These are phyloP conservation scores for Kluyveromyces siamensis DNA, from an alignment of 805 yeast genomes.

Conservation along the genomic window DNA sequence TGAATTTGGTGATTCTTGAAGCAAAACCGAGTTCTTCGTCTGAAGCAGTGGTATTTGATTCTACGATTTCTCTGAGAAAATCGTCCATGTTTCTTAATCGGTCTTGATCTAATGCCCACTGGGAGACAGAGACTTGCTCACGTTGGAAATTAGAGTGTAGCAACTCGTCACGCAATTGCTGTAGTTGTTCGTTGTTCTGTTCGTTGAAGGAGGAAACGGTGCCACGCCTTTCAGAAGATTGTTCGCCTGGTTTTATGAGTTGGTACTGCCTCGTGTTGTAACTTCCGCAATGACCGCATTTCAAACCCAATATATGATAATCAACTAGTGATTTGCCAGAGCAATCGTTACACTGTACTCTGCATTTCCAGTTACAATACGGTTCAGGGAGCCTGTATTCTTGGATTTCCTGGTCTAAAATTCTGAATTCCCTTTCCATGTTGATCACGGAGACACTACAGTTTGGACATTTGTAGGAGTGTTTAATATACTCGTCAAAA, in stretches of 20 bases:
- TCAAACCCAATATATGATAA: constrained; percentile 79
- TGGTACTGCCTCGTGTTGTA: constrained; percentile 75
- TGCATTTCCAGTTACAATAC: constrained; percentile 63
- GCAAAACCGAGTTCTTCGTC: constrained; percentile 10
- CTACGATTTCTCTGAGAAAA: not conserved
- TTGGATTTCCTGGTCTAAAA: constrained; percentile 73
- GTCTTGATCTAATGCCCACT: constrained; percentile 4
- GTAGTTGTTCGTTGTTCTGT: constrained; percentile 1
- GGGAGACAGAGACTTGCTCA: constrained; percentile 10
- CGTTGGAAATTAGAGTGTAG: constrained; percentile 17
- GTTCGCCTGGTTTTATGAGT: constrained; percentile 55
- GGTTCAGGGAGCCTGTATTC: constrained; percentile 77
- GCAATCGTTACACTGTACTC: constrained; percentile 80
- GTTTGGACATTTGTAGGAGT: constrained; percentile 83
- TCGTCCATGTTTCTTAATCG: constrained; percentile 1
- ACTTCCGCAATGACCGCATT: constrained; percentile 79
- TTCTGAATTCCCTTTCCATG: constrained; percentile 83
- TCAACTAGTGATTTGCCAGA: constrained; percentile 65
- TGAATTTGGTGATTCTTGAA: constrained; percentile 10
- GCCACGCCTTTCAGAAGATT: constrained; percentile 10
- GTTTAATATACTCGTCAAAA: constrained; percentile 71
- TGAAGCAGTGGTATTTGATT: not conserved
- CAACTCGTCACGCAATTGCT: constrained; percentile 10
- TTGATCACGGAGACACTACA: constrained; percentile 79
- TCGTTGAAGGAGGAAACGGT: not conserved